These are phyloP conservation scores for Sporisorium exsertum DNA, from an alignment of 1,284 basidiomycete species.

Conservation along the genomic window DNA sequence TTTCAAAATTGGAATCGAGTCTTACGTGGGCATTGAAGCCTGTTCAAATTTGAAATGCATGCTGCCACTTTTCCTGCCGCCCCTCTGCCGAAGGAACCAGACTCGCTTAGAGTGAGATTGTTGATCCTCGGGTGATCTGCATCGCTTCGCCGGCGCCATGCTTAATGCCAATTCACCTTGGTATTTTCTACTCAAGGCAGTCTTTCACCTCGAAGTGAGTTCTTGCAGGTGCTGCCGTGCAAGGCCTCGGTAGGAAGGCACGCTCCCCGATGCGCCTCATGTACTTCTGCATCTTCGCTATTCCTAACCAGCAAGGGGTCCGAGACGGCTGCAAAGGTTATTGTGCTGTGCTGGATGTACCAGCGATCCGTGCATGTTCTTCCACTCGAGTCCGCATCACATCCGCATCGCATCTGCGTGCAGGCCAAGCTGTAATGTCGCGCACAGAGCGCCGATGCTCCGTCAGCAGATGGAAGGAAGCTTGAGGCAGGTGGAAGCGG, in stretches of 20 bases:
- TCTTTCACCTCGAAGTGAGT: not conserved
- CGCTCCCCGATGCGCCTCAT: not conserved
- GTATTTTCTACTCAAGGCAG: not conserved
- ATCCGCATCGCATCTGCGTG: not conserved
- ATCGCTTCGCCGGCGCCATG: not conserved
- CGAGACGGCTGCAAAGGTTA: not conserved
- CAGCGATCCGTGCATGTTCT: slow-evolving; percentile 14
- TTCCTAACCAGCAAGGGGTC: not conserved
- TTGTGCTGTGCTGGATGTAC: not conserved
- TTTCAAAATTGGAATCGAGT: not conserved
- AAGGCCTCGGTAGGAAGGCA: not conserved
- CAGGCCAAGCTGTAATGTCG: too few relatives aligned
- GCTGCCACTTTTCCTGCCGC: too few relatives aligned
- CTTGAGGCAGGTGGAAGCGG: not conserved
- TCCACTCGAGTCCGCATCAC: slow-evolving; percentile 8
- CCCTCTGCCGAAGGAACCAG: not conserved
- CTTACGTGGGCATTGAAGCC: not conserved
- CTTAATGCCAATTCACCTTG: not conserved
- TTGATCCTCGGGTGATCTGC: not conserved
- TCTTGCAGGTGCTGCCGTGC: not conserved
- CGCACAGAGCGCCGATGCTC: not conserved
- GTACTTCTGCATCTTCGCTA: not conserved
- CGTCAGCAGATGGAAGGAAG: not conserved
- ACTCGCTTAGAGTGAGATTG: not conserved
- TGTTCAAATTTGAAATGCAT: not conserved